A percentile compares a stretch with the other conserved stretches of the same genome.
Conservation (phyloP, 106 monocot genomes). For the Dactylorhiza incarnata region DNA sequence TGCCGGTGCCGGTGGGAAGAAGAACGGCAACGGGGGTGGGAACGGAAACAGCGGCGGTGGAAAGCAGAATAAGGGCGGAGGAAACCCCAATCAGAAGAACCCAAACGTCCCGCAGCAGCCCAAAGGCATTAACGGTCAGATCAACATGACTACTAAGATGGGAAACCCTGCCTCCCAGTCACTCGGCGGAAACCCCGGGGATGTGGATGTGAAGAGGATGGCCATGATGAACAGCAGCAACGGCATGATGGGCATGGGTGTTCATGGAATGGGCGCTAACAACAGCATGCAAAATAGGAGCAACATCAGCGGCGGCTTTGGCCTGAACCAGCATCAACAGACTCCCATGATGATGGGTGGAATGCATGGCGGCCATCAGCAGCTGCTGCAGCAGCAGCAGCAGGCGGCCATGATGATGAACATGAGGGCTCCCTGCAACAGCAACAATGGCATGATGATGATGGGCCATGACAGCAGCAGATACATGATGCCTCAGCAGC, state of each 20-base stretch:
- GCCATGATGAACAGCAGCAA: constrained; percentile 21
- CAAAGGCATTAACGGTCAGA: background rate
- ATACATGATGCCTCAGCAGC: constrained; percentile 20
- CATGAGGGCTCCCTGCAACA: constrained; percentile 20
- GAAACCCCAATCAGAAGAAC: constrained; percentile 30
- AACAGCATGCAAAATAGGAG: background rate
- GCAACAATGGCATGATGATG: constrained; percentile 14
- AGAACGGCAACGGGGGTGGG: constrained; percentile 1
- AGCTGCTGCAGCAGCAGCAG: constrained; percentile 22
- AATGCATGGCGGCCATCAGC: too few relatives aligned
- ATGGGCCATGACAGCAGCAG: constrained; percentile 2
- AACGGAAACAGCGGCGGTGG: background rate
- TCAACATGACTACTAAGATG: constrained; percentile 23
- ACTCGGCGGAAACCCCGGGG: constrained; percentile 1
- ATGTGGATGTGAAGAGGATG: constrained; percentile 7
- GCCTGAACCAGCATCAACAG: constrained; percentile 8
- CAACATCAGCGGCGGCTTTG: constrained; percentile 1
- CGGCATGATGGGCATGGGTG: constrained; percentile 30
- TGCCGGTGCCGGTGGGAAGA: background rate
- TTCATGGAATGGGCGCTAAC: background rate
- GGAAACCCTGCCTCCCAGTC: constrained; percentile 11
- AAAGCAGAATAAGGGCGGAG: constrained; percentile 10
- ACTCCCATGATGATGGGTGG: constrained; percentile 44
- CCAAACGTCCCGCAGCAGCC: constrained; percentile 10
- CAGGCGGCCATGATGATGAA: constrained; percentile 41